Base-by-base conservation (phyloP, 495 filamentous ascomycete genomes). In the Xylaria intraflava region DNA sequence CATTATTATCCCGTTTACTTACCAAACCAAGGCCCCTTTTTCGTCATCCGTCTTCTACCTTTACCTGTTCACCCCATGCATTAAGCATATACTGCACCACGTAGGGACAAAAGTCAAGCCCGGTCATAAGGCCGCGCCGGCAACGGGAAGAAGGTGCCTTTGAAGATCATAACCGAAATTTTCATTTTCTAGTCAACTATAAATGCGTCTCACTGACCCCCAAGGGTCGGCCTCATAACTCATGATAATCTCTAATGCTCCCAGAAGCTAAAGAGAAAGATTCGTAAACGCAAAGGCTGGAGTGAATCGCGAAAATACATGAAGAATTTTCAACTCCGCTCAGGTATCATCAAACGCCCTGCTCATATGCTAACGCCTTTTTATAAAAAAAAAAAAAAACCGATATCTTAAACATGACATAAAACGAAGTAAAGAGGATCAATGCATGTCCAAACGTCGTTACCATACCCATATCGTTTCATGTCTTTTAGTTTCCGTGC, bases 311-410 rank as follows among this genome's bases (percentile, higher is more conserved):
- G 22, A 20, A 45, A 39, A 51, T 12, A 30, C 41, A 12, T 22
- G 46, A 53, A 42, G 19, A 33, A 23, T 17, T 36, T 24, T 51
- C 9, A 59, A 56, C 56, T 45, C 59, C 59, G 48, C 47, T 46
- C 51, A 55, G 51, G 55, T 58, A 61, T 58, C 43, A 46, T 52
- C 45, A 49, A 41, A 47, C 24, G 20, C 14, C 48, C 53, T 16
- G 17, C 20, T 46, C 40, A 33, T 27, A 43, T 31, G 45, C 46
- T 24, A 22, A 27, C 41, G 19, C 46, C 36, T 27, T 49, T 16
- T 33, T 35, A 12, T 35, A 35, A 35, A 6, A 22, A 42, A 30
- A 6, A 16, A 45, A 51, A 46, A 45, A 16, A 38, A 40, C 16
- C n/a, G 36, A 49, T 17, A 12, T 35, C 26, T 4, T 42, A 17